Evolutionary conservation across 2,329 filamentous ascomycete species (phyloP).

Genomic region (Penicillium sp.): DNA sequence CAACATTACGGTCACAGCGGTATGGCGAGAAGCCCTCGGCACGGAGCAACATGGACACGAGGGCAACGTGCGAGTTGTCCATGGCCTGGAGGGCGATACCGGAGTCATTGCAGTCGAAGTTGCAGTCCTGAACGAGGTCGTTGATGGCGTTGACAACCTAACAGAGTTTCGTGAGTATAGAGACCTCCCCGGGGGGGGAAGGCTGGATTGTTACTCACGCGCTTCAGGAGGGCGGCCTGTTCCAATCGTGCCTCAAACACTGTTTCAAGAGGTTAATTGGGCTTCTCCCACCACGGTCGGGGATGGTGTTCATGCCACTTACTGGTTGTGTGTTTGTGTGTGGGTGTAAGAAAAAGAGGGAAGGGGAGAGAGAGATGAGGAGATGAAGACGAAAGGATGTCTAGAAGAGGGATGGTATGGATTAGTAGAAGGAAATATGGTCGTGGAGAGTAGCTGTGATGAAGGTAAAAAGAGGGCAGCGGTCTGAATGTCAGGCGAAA

Average conservation of each 20-base stretch:
- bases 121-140: conserved; percentile 98
- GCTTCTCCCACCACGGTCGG: conserved; percentile 2
- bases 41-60: conserved; percentile 98
- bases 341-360: conserved; percentile 6
- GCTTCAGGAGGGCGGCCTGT: conserved; percentile 92
- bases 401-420: background rate
- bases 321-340: conserved; percentile 31
- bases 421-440: background rate
- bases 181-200: no score
- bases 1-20: conserved; percentile 98
- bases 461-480: conserved; percentile 23
- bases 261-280: conserved; percentile 34
- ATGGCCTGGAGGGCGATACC: conserved; percentile 98
- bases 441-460: conserved; percentile 14
- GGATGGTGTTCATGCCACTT: conserved; percentile 19
- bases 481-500: conserved; percentile 28
- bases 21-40: conserved; percentile 92
- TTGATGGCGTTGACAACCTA: conserved; percentile 99
- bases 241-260: conserved; percentile 98
- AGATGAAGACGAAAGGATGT: background rate
- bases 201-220: conserved; percentile 59
- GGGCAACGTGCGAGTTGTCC: conserved; percentile 99
- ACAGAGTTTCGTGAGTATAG: conserved; percentile 9
- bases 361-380: background rate
- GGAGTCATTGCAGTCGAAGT: conserved; percentile 99